Evolutionary conservation across 352 stramenopile species (phyloP), one percentile per base, ranked within the genome.

Genomic region (Pythium rishiriense): DNA sequence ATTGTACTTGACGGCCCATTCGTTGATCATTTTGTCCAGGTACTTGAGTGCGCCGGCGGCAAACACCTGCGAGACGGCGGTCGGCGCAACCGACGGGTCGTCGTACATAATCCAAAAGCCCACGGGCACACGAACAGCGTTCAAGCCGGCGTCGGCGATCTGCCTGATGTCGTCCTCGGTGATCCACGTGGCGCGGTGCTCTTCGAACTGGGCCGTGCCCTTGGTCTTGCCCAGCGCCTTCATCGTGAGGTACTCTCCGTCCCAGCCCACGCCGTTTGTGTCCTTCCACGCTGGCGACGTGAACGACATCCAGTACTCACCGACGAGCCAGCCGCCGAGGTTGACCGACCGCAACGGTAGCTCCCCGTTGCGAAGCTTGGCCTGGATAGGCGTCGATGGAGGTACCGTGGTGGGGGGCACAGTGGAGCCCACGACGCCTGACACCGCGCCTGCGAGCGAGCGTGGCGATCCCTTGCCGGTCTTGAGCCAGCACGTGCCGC

Each of bases 281-380:
- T 85, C 83, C 22, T 78, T 81, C 78, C 96, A 96, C 55, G 97
- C 85, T 19, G 74, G 83, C 5, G 82, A 81, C 11, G 81, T 77
- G 53, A 70, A 79, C 24, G 76, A 90, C 74, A 97, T 93, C 73
- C 85, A 94, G 62, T 82, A 71, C 69, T 97, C 88, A 25, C 79
- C 55, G 3, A 97, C 61, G 12, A 96, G 75, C 88, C 88, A 97
- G 50, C 86, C 84, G 21, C 86, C 88, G 29, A 95, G 70, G 69
- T 97, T 97, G 31, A 89, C 80, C 6, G 85, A 86, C 8, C 81
- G 77, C 59, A 61, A 73, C 6, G 66, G 65, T 1, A 82, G 33
- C 26, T 81, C 67, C 19, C 76, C 76, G 19, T 64, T 55, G 6
- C 74, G 74, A 39, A 85, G 66, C 56, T 51, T 39, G 56, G 43